Conservation (phyloP, 176 grass and related monocot species). For the Echinochloa phyllopogon region DNA sequence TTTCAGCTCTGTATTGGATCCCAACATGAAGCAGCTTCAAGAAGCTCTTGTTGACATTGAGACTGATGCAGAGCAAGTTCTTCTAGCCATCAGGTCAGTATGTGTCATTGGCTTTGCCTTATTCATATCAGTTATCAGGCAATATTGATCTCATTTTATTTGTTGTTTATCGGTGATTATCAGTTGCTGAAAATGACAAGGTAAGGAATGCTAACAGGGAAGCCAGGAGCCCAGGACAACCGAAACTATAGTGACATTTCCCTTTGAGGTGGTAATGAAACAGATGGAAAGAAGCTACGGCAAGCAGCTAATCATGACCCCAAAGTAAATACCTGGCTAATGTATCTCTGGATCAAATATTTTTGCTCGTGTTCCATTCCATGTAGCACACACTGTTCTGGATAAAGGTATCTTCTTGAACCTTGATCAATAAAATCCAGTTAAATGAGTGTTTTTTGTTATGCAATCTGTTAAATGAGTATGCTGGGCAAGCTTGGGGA, state of each 20-base stretch:
- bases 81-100: constrained; percentile 83
- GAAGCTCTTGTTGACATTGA: constrained; percentile 73
- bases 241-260: too few relatives aligned
- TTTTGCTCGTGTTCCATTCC: constrained; percentile 83
- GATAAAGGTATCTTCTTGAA: constrained; percentile 61
- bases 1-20: constrained; percentile 60
- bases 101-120: background rate
- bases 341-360: constrained; percentile 85
- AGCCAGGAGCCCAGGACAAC: too few relatives aligned
- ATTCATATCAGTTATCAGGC: constrained; percentile 9
- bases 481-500: too few relatives aligned
- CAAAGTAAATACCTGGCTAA: constrained; percentile 75
- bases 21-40: constrained; percentile 64
- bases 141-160: too few relatives aligned
- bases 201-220: too few relatives aligned
- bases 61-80: constrained; percentile 76
- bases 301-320: constrained; percentile 68
- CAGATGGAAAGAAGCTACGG: constrained; percentile 63
- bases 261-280: constrained; percentile 83
- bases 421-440: background rate
- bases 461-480: too few relatives aligned
- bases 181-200: too few relatives aligned
- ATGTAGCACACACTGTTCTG: constrained; percentile 73
- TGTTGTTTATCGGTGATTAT: too few relatives aligned
- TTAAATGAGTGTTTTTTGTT: too few relatives aligned